Conservation (phyloP, 257 asterid genomes). For the Salvia hispanica region DNA sequence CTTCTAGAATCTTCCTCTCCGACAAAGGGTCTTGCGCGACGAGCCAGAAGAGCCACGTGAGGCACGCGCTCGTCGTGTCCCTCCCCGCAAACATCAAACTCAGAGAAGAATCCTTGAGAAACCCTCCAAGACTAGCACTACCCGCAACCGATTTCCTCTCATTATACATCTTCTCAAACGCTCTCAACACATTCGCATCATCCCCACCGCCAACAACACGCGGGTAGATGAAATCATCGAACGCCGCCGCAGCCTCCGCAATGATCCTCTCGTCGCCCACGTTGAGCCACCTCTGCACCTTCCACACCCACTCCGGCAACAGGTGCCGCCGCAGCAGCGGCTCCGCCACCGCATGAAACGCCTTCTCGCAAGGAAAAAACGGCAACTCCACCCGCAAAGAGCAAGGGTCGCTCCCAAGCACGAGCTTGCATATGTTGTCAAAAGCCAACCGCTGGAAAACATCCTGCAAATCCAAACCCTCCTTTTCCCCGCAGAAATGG, state of each 20-base stretch:
- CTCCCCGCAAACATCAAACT: slow-evolving; percentile 36
- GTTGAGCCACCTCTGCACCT: slow-evolving; percentile 38
- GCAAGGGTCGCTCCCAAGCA: too few relatives aligned
- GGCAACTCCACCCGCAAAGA: too few relatives aligned
- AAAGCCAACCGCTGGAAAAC: too few relatives aligned
- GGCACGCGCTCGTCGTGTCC: slow-evolving; percentile 38
- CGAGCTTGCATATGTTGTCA: too few relatives aligned
- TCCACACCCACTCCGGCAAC: too few relatives aligned
- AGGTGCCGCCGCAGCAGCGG: too few relatives aligned
- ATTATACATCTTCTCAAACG: slow-evolving; percentile 24
- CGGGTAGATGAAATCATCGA: slow-evolving; percentile 46
- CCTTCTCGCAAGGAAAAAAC: too few relatives aligned
- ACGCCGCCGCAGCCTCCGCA: slow-evolving; percentile 24
- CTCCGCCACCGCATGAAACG: too few relatives aligned
- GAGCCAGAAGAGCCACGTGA: slow-evolving; percentile 44
- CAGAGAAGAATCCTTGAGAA: slow-evolving; percentile 38
- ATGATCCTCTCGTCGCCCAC: slow-evolving; percentile 40
- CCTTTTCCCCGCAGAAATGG: too few relatives aligned
- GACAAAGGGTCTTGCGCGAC: slow-evolving; percentile 29
- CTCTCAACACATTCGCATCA: slow-evolving; percentile 6
- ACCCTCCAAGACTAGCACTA: neutral
- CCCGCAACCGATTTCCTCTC: neutral
- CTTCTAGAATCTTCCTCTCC: slow-evolving; percentile 36
- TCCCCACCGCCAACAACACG: neutral
- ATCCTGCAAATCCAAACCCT: too few relatives aligned